Evolutionary conservation across 345 rosid species (phyloP).

Genomic region (Eucalyptus victrix): DNA sequence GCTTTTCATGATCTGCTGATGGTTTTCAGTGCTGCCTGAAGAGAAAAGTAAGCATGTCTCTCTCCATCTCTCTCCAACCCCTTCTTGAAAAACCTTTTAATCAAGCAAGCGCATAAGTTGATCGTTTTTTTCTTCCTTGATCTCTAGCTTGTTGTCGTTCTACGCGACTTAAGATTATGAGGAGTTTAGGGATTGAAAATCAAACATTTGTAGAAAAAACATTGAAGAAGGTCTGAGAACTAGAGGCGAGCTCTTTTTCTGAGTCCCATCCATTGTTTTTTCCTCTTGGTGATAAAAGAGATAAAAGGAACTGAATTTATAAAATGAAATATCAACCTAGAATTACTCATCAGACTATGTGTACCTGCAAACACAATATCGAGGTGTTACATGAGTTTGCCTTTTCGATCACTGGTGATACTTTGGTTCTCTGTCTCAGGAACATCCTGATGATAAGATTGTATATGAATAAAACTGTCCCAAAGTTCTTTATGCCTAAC

Average conservation of each 20-base stretch:
- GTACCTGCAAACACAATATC: neutral
- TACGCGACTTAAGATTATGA: neutral
- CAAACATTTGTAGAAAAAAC: neutral
- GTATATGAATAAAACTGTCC: neutral
- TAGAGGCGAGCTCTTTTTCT: neutral
- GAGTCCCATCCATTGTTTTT: neutral
- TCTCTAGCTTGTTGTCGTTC: neutral
- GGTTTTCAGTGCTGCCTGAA: slow-evolving; percentile 78
- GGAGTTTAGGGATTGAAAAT: neutral
- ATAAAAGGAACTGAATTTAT: neutral
- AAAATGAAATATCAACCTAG: neutral
- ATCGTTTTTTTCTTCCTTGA: neutral
- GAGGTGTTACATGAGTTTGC: neutral
- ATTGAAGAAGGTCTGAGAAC: neutral
- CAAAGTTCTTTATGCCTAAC: neutral
- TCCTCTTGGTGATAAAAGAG: neutral
- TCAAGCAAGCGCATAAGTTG: neutral
- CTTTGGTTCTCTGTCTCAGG: neutral
- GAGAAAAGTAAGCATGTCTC: slow-evolving; percentile 67
- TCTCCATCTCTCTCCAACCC: neutral
- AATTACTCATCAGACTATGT: neutral
- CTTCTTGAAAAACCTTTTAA: neutral
- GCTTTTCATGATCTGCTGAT: slow-evolving; percentile 18
- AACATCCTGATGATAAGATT: neutral
- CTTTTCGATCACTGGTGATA: neutral